phyloP scores from a whole-genome alignment of 352 stramenopile genomes.

The Pythium plurisporium region DNA sequence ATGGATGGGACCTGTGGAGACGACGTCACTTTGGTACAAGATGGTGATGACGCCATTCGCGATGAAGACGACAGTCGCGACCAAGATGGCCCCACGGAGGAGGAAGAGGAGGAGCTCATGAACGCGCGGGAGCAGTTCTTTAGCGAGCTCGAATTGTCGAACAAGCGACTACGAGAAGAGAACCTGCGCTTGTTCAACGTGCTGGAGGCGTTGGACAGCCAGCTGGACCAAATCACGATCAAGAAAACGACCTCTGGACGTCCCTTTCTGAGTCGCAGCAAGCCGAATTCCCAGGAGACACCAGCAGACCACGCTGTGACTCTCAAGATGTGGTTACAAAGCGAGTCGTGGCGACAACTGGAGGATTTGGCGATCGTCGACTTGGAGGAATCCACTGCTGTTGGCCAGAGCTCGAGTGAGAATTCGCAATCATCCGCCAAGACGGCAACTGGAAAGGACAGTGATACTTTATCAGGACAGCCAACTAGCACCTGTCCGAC shows the following conservation, averaged over 20 bases:
- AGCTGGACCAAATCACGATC: constrained; percentile 43
- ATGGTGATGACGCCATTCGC: neutral
- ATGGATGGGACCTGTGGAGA: neutral
- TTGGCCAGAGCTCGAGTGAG: neutral
- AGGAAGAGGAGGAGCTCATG: constrained; percentile 8
- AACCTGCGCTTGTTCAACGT: constrained; percentile 49
- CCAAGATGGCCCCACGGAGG: neutral
- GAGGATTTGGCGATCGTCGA: constrained; percentile 8
- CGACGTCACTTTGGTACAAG: neutral
- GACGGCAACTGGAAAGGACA: neutral
- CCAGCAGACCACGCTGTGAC: constrained; percentile 16
- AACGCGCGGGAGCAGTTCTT: constrained; percentile 3
- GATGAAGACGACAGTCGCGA: neutral
- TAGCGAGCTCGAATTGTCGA: constrained; percentile 34
- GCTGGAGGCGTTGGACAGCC: constrained; percentile 38
- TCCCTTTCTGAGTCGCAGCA: constrained; percentile 32
- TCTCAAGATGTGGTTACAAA: constrained; percentile 57
- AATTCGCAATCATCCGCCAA: neutral
- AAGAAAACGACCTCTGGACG: constrained; percentile 31
- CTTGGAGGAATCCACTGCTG: neutral
- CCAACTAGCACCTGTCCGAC: neutral
- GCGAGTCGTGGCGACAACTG: constrained; percentile 25
- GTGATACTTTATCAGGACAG: neutral
- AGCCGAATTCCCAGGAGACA: neutral
- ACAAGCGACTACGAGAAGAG: constrained; percentile 38